A percentile compares a stretch with the other conserved stretches of the same genome.
These are phyloP conservation scores for Macadamia integrifolia DNA, from an alignment of 164 flowering plant species.

Conservation along the genomic window DNA sequence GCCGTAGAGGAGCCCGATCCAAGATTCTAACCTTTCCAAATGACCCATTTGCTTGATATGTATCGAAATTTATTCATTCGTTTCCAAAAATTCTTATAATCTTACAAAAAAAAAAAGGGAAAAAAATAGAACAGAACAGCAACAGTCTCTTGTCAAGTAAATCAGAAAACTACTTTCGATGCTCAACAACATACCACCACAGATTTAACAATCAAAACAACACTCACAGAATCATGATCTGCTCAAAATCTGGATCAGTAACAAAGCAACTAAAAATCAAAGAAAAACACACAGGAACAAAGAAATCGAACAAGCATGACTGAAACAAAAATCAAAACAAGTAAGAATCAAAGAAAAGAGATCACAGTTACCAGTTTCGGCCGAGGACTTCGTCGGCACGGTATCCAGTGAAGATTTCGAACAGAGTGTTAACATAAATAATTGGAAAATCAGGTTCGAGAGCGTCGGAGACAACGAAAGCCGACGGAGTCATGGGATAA, in stretches of 20 bases:
- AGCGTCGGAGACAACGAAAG: constrained; percentile 81
- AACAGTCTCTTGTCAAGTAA: not conserved
- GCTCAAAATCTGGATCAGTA: too few species aligned
- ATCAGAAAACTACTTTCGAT: not conserved
- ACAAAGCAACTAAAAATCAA: too few species aligned
- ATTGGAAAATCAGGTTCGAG: constrained; percentile 77
- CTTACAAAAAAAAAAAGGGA: too few species aligned
- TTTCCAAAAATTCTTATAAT: too few species aligned
- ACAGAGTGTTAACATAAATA: constrained; percentile 77
- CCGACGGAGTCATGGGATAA: constrained; percentile 48
- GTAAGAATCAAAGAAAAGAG: not conserved
- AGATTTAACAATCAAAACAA: too few species aligned
- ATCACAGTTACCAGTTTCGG: constrained; percentile 56
- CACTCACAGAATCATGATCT: too few species aligned
- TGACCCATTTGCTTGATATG: too few species aligned
- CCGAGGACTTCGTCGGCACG: constrained; percentile 87
- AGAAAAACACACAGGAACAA: not conserved
- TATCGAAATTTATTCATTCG: too few species aligned
- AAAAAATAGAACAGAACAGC: not conserved
- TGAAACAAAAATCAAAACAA: not conserved
- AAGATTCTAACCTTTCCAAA: too few species aligned
- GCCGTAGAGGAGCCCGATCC: too few species aligned
- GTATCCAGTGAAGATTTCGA: constrained; percentile 71
- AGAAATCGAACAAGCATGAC: not conserved
- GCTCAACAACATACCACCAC: not conserved